Evolutionary conservation across 371 early-diverging fungal species (phyloP).

Genomic region (Apophysomyces ossiformis): DNA sequence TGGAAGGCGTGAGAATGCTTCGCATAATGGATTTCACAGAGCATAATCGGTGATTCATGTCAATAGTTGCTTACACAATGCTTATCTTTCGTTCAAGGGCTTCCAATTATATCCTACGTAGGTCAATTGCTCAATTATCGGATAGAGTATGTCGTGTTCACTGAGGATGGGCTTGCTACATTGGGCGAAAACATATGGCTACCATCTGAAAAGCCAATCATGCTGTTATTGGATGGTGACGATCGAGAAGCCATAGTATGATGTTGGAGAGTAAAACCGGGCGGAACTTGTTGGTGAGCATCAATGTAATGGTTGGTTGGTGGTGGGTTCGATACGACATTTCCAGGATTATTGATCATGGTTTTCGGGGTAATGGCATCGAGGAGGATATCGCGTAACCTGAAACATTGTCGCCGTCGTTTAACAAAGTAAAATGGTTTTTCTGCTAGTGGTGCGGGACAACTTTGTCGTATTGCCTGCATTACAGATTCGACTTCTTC

Average conservation of each 20-base stretch:
- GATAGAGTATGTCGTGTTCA: neutral
- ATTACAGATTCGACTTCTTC: constrained; percentile 68
- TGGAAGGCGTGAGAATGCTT: no score
- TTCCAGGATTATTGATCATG: neutral
- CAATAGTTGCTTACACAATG: no score
- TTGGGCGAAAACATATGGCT: constrained; percentile 1
- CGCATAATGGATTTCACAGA: no score
- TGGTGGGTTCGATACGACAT: neutral
- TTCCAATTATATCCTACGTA: no score
- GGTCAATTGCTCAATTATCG: neutral
- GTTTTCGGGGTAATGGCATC: constrained; percentile 68
- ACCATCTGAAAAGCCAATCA: constrained; percentile 1
- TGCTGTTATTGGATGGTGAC: neutral
- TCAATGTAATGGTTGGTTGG: neutral
- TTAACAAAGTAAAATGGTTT: constrained; percentile 55
- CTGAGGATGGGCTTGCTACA: neutral
- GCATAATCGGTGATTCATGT: no score
- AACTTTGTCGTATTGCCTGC: constrained; percentile 53
- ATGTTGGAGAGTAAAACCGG: neutral
- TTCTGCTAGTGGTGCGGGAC: constrained; percentile 64
- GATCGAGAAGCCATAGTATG: neutral
- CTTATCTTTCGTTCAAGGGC: no score
- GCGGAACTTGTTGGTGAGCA: neutral
- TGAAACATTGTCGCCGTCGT: constrained; percentile 63
- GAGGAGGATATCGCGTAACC: constrained; percentile 66